phyloP scores from a whole-genome alignment of 179 eudicot species.

The Nepenthes alata region DNA sequence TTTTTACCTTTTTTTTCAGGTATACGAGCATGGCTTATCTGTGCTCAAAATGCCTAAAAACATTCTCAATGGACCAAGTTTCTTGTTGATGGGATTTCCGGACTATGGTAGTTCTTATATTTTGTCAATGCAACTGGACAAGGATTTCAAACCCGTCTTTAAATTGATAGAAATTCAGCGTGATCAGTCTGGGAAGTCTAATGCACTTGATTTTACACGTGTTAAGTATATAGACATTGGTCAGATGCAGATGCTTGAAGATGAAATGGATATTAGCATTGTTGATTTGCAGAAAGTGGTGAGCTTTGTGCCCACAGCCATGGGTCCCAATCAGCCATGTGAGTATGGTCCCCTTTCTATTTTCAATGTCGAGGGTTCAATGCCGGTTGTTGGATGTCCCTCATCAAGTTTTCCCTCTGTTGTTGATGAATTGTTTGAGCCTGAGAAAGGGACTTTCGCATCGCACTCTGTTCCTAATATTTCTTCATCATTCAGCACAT shows the following conservation, averaged over 20 bases:
- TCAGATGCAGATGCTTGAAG: conserved; percentile 69
- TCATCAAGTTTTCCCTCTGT: conserved; percentile 65
- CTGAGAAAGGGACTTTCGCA: conserved; percentile 54
- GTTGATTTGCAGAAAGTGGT: conserved; percentile 46
- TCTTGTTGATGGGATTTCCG: conserved; percentile 82
- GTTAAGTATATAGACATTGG: conserved; percentile 51
- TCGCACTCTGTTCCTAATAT: conserved; percentile 27
- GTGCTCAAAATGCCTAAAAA: conserved; percentile 60
- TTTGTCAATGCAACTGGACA: conserved; percentile 79
- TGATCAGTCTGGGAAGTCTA: conserved; percentile 22
- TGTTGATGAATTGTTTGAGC: conserved; percentile 83
- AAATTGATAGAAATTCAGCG: conserved; percentile 62
- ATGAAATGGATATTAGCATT: conserved; percentile 72
- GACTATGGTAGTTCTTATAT: conserved; percentile 77
- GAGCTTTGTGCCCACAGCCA: conserved; percentile 23
- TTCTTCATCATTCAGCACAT: conserved; percentile 26
- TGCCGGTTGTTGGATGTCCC: conserved; percentile 12
- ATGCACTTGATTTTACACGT: conserved; percentile 43
- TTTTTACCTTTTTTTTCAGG: conserved; percentile 30
- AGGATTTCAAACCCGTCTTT: conserved; percentile 63
- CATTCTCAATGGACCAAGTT: conserved; percentile 48
- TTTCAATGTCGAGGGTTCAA: conserved; percentile 8
- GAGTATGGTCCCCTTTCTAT: conserved; percentile 41
- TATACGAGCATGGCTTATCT: conserved; percentile 62
- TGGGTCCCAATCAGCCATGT: conserved; percentile 28